Conservation (phyloP, 2,329 filamentous ascomycete genomes). For the Ophiostoma novo-ulmi region DNA sequence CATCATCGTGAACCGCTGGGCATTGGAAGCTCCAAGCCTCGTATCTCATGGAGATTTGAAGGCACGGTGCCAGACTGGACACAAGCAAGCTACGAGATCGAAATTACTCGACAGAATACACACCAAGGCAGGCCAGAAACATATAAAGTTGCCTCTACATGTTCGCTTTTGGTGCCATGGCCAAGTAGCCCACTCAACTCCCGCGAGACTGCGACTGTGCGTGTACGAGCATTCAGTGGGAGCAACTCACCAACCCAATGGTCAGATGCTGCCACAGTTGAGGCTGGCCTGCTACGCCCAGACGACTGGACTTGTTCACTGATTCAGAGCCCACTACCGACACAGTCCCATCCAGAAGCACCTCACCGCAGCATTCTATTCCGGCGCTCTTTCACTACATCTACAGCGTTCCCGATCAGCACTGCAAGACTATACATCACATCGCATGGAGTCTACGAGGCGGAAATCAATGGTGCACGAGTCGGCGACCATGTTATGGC, state of each 20-base stretch:
- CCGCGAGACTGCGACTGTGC: not conserved
- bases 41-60: not conserved
- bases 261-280: not conserved
- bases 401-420: not conserved
- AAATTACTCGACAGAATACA: not conserved
- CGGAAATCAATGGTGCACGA: conserved; percentile 1
- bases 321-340: not conserved
- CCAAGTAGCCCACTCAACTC: not conserved
- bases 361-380: not conserved
- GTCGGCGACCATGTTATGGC: conserved; percentile 34
- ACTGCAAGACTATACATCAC: not conserved
- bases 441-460: not conserved
- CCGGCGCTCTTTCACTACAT: not conserved
- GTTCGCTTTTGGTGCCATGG: not conserved
- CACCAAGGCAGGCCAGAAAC: not conserved
- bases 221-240: not conserved
- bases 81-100: not conserved
- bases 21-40: not conserved
- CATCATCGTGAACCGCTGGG: not conserved
- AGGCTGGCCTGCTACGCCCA: not conserved
- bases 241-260: not conserved
- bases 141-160: not conserved
- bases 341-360: not conserved
- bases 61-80: not conserved
- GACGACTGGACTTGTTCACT: not conserved